A percentile compares a stretch with the other conserved stretches of the same genome.
phyloP scores from a whole-genome alignment of 148 eudicot species.

The Chenopodium quinoa region DNA sequence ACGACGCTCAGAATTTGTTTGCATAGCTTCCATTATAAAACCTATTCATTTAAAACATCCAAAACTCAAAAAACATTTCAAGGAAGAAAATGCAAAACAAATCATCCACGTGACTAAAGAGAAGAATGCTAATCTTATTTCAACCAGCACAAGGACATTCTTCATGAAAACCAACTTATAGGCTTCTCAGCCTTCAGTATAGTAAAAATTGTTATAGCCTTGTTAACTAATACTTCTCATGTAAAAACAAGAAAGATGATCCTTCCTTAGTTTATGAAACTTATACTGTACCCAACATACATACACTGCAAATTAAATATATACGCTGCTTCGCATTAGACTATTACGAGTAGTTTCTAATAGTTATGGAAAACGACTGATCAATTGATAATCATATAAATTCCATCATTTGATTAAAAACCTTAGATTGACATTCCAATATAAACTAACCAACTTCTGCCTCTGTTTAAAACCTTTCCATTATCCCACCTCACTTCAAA shows the following conservation, averaged over 20 bases:
- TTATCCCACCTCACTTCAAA: background rate
- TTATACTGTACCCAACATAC: background rate
- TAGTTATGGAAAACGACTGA: background rate
- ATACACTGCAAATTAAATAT: background rate
- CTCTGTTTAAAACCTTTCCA: background rate
- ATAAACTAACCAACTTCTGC: background rate
- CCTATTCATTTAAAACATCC: background rate
- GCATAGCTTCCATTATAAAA: conserved; percentile 42
- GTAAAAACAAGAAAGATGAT: background rate
- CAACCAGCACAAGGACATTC: background rate
- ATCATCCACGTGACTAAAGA: background rate
- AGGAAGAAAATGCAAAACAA: background rate
- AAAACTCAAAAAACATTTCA: background rate
- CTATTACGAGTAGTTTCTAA: background rate
- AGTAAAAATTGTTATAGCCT: background rate
- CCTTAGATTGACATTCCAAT: background rate
- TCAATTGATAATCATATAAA: background rate
- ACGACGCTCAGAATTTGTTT: conserved; percentile 27
- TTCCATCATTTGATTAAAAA: background rate
- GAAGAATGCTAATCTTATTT: too few species aligned
- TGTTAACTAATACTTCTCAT: too few species aligned
- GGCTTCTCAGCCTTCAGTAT: background rate
- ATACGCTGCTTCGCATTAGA: background rate
- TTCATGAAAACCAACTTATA: background rate
- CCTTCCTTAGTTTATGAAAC: background rate